Base-by-base conservation (phyloP, 495 filamentous ascomycete genomes). In the Cercophora sp. region DNA sequence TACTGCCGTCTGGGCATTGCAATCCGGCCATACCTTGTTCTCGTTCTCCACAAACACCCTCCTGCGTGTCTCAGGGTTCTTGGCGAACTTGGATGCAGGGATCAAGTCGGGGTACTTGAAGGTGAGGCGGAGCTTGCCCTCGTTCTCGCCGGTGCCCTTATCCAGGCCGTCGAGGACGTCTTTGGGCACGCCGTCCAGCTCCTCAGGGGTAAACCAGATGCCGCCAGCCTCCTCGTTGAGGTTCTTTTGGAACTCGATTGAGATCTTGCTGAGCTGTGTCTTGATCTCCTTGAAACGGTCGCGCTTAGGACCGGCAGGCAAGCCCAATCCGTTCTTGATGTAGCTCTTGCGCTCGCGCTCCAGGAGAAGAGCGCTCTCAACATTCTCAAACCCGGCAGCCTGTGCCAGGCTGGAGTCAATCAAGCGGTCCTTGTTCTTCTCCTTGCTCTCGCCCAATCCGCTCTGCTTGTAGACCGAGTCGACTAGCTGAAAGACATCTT, bases 91-190 rank as follows among this genome's bases (percentile, higher is more conserved):
- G 56, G 84, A 66, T 1, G 76, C 72, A 2, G 81, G 82, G 61
- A 81, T 76, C n/a, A 82, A 65, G 56, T 84, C 81, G 3, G 80
- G 79, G 56, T 84, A 84, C 65, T 85, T 83, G 69, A 83, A 84
- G 24, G 73, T 74, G 10, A 84, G 66, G 59, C 71, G 70, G 13
- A 82, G 31, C 62, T 82, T 83, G 43, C 80, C 81, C 55, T 80
- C 77, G 55, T 82, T 80, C 52, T 89, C 86, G 5, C 78, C 84
- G 25, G 81, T 82, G 5, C 87, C 88, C 67, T 85, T 85, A 66
- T 87, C 83, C 32, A 91, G 73, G 0, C 74, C 74, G 24, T 70
- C 66, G 5, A 83, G 5, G 27, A 81, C 74, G 62, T 84, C 82
- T 34, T 70, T 60, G 0, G 80, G 79, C 32, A 85, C 78, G 16